Evolutionary conservation across 2,329 filamentous ascomycete species (phyloP), one percentile per base, ranked within the genome.

Genomic region (Rugonectria rugulosa): DNA sequence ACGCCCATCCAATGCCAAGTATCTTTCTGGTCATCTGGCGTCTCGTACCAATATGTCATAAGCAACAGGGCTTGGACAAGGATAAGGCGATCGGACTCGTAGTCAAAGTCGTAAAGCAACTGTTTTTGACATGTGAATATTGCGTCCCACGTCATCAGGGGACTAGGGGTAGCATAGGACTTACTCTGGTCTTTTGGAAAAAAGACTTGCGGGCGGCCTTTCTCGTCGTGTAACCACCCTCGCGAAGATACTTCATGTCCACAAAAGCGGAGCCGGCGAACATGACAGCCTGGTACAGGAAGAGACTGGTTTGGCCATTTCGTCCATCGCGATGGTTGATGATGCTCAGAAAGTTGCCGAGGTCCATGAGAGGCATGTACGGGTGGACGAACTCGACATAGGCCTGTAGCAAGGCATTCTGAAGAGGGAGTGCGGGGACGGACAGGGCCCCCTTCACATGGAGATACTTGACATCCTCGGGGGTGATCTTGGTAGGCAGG

Each of bases 1-100:
- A 97, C 91, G 15, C 94, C 94, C 91, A 97, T 96, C 94, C 93
- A 97, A 71, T 97, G 93, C 91, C 94, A 97, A 40, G 93, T 97
- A 72, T 97, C 94, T 74, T 97, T 97, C 71, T 97, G 92, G 72
- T 97, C 94, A 74, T 97, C 92, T 0, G 93, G 93, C 11, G 92
- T 96, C 75, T 97, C 93, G 72, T 97, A 97, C 90, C 94, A 98
- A 73, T 96, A 97, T 4, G 93, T 97, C 90, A 97, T 93, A 56
- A 97, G 82, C 20, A 97, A 81, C 19, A 97, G 81, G 5, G 91
- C 89, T 74, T 97, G 94, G 14, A 97, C 92, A 20, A 97, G 83
- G 17, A 92, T 86, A 54, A 97, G 88, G 46, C 93, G 90, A 72
- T 97, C 93, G 38, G 88, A 86, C 74, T 98, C 94, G 73, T 96